phyloP scores from a whole-genome alignment of 2,329 filamentous ascomycete genomes.

The Aspergillus piperis region DNA sequence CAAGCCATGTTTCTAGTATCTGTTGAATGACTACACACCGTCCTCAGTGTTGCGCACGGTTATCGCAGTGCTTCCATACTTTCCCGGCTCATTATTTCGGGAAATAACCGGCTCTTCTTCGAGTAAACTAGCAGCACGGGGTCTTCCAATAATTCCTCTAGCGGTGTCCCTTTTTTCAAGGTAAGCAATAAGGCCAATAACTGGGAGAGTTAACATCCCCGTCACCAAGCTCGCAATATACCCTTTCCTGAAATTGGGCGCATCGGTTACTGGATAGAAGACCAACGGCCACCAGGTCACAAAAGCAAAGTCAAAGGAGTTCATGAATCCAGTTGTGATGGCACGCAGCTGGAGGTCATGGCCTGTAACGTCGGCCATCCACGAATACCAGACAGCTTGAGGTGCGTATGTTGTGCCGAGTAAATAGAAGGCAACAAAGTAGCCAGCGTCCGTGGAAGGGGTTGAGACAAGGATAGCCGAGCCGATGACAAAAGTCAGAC shows the following conservation, averaged over 20 bases:
- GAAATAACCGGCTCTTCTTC: not conserved
- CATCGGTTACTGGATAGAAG: constrained; percentile 46
- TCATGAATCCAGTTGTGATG: constrained; percentile 50
- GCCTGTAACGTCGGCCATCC: constrained; percentile 47
- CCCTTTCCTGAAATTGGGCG: constrained; percentile 42
- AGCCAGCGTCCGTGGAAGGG: constrained; percentile 27
- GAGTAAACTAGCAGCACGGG: not conserved
- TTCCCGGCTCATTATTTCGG: not conserved
- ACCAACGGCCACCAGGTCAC: constrained; percentile 47
- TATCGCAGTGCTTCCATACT: not conserved
- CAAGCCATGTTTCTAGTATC: too few relatives aligned
- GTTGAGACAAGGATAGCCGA: constrained; percentile 12
- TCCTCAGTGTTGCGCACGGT: not conserved
- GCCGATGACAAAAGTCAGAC: constrained; percentile 46
- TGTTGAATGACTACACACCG: not conserved
- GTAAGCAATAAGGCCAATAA: constrained; percentile 41
- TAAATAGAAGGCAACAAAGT: constrained; percentile 50
- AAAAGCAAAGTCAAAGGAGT: constrained; percentile 48
- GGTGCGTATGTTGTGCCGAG: constrained; percentile 50
- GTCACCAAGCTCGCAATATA: constrained; percentile 46
- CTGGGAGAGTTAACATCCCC: constrained; percentile 39
- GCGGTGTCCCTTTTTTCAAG: constrained; percentile 25
- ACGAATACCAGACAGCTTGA: constrained; percentile 51
- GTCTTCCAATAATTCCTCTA: constrained; percentile 2
- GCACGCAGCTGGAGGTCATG: constrained; percentile 45